Base-by-base conservation (phyloP, 73 alveolate genomes). In the Loxodes magnus region DNA sequence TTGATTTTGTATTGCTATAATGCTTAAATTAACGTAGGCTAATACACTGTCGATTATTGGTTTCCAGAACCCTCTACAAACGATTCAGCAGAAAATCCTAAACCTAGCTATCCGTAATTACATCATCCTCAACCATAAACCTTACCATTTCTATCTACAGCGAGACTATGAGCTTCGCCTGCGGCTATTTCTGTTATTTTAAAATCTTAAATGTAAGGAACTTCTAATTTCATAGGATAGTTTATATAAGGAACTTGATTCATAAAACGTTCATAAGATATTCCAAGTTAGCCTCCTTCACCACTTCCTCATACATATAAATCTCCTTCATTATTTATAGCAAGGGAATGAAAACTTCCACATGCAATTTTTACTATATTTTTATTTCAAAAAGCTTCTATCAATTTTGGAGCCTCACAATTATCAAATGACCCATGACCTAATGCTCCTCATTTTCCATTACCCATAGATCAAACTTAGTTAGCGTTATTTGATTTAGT, bases 21-120 rank as follows among this genome's bases (percentile, higher is more conserved):
- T 21, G 75, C 64, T 22, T 17, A 56, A 6, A 87, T 71, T 51
- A 54, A 42, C 30, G 53, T 71, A 7, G 97, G 97, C 30, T 43
- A 67, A 43, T 61, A 59, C 30, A 72, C 78, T 44, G 59, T 77
- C 51, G 90, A 68, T 24, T 56, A 71, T 49, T 70, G 63, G 14
- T 93, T 93, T 29, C 82, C 78, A 9, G 91, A n/a, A n/a, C n/a
- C 94, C 6, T 92, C 94, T 35, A 82, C 97, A 77, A 87, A 87
- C 3, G 86, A 58, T 22, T 87, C 97, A 30, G 73, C 84, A 33
- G 87, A 74, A 46, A 82, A 82, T 17, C 97, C 97, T 7, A 61
- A 51, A 0, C 83, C 90, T 2, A 67, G 50, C 52, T 75, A 52
- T 0, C 90, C 90, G 31, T 66, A 66, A 28, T 71, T 68, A 26